A percentile compares a stretch with the other conserved stretches of the same genome.
These are phyloP conservation scores for Xylariaceae sp. DNA, from an alignment of 2,329 filamentous ascomycete genomes.

Conservation along the genomic window DNA sequence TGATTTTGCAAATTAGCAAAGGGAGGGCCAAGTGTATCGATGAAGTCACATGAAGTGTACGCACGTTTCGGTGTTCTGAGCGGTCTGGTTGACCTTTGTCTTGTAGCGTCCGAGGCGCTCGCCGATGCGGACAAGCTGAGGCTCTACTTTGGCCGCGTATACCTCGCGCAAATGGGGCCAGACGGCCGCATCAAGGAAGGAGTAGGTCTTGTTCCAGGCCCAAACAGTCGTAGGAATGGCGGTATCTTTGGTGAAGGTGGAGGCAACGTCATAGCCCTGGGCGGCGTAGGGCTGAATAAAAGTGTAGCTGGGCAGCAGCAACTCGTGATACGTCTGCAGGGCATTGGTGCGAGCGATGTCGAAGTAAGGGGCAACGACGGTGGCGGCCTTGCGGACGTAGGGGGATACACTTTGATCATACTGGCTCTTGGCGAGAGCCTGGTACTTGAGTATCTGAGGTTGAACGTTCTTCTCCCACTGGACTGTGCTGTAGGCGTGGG, in stretches of 20 bases:
- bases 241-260: slow-evolving; percentile 63
- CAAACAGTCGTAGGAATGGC: slow-evolving; percentile 69
- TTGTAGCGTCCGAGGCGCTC: slow-evolving; percentile 79
- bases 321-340: slow-evolving; percentile 65
- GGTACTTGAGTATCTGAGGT: slow-evolving; percentile 67
- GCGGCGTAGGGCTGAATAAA: slow-evolving; percentile 70
- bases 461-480: slow-evolving; percentile 78
- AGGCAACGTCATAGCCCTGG: slow-evolving; percentile 63
- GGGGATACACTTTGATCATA: slow-evolving; percentile 72
- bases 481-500: slow-evolving; percentile 58
- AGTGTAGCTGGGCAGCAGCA: slow-evolving; percentile 71
- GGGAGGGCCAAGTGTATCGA: background rate
- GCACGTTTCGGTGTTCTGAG: slow-evolving; percentile 28
- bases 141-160: slow-evolving; percentile 90
- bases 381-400: slow-evolving; percentile 61
- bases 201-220: slow-evolving; percentile 64
- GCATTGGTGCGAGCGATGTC: slow-evolving; percentile 59
- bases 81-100: slow-evolving; percentile 38
- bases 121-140: slow-evolving; percentile 87
- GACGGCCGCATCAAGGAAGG: slow-evolving; percentile 70
- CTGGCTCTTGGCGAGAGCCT: slow-evolving; percentile 55
- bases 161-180: slow-evolving; percentile 78
- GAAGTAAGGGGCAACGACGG: slow-evolving; percentile 67
- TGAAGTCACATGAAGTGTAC: slow-evolving; percentile 11
- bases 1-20: slow-evolving; percentile 8